Conservation (phyloP, 257 asterid genomes). For the Solanum piurae region DNA sequence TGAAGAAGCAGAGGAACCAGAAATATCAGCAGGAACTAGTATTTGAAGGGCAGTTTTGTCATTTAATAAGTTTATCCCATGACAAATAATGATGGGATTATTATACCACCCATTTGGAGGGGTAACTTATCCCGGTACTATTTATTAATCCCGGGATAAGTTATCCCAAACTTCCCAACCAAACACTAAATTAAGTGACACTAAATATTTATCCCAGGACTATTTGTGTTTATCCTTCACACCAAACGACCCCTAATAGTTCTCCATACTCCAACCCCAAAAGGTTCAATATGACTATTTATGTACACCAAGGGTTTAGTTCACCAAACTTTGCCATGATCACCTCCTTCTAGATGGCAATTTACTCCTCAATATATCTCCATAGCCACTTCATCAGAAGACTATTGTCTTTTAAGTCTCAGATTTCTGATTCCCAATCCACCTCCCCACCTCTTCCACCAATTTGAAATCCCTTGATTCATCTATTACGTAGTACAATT, state of each 20-base stretch:
- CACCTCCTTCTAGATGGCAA: not conserved
- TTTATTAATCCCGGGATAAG: too few relatives aligned
- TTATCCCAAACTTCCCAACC: too few relatives aligned
- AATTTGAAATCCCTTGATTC: not conserved
- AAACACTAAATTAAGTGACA: too few relatives aligned
- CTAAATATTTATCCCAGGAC: too few relatives aligned
- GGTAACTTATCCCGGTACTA: too few relatives aligned
- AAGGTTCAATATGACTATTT: not conserved
- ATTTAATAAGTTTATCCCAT: too few relatives aligned
- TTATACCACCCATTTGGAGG: too few relatives aligned
- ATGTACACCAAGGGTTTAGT: not conserved
- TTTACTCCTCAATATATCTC: not conserved
- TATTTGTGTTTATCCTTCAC: too few relatives aligned
- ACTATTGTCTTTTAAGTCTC: not conserved
- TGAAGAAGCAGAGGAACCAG: too few relatives aligned
- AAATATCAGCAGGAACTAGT: too few relatives aligned
- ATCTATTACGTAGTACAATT: not conserved
- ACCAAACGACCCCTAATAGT: not conserved
- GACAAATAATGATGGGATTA: too few relatives aligned
- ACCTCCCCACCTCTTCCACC: not conserved
- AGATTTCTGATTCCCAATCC: not conserved
- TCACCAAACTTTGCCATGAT: not conserved
- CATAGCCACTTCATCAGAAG: not conserved
- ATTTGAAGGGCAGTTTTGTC: too few relatives aligned
- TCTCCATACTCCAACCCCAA: not conserved